These are phyloP conservation scores for Aspergillus sp. DNA, from an alignment of 2,329 filamentous ascomycete genomes.

Conservation along the genomic window DNA sequence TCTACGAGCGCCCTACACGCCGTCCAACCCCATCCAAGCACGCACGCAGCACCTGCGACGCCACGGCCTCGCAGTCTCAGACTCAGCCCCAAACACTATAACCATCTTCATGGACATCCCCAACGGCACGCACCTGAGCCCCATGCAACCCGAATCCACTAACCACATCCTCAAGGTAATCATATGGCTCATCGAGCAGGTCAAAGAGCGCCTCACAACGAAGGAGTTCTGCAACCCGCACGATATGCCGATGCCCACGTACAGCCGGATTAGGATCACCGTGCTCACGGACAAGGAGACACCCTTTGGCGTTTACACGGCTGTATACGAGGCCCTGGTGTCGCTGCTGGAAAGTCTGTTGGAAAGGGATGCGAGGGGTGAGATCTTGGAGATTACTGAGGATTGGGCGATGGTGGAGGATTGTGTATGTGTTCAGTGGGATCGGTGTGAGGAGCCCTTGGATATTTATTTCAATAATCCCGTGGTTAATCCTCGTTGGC, in stretches of 20 bases:
- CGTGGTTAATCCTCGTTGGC: neutral
- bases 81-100: neutral
- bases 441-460: neutral
- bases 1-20: neutral
- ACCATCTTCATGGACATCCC: neutral
- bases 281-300: neutral
- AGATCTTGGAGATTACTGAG: neutral
- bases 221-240: neutral
- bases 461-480: neutral
- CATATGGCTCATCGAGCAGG: neutral
- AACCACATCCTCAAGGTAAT: neutral
- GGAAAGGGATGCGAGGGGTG: neutral
- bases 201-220: neutral
- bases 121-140: too few species aligned
- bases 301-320: neutral
- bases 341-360: neutral
- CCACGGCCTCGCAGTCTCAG: neutral
- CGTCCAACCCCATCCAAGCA: neutral
- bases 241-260: neutral
- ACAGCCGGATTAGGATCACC: neutral
- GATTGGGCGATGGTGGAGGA: neutral
- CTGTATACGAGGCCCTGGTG: neutral
- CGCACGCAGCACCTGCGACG: neutral
- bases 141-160: neutral
- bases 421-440: neutral